These are phyloP conservation scores for Diaporthe aspalathi DNA, from an alignment of 2,329 filamentous ascomycete species.

Conservation along the genomic window DNA sequence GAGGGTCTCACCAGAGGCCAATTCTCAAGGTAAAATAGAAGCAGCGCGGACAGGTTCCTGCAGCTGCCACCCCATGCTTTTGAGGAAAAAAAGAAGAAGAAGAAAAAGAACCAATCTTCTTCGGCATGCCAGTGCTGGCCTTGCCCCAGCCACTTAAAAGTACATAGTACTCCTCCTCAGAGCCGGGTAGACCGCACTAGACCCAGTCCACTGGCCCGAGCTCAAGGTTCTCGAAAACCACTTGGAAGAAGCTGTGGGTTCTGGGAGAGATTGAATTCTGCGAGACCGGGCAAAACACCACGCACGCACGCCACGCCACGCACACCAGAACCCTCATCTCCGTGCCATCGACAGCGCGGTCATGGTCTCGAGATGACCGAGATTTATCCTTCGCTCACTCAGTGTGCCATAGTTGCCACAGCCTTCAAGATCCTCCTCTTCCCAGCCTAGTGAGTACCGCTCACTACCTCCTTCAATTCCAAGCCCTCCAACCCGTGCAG, in stretches of 20 bases:
- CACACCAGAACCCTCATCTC: not conserved
- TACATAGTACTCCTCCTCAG: not conserved
- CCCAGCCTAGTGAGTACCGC: conserved; percentile 84
- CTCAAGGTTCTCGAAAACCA: conserved; percentile 35
- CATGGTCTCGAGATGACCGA: conserved; percentile 72
- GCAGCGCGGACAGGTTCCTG: not conserved
- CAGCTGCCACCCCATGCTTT: not conserved
- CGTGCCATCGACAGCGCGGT: conserved; percentile 11
- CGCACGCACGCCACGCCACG: not conserved
- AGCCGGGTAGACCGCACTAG: not conserved
- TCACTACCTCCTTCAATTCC: not conserved
- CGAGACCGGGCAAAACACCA: conserved; percentile 1
- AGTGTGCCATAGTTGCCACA: conserved; percentile 86
- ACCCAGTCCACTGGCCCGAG: conserved; percentile 29
- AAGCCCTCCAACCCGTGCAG: not conserved
- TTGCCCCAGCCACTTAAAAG: not conserved
- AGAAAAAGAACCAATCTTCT: too few relatives aligned
- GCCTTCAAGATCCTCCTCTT: conserved; percentile 93
- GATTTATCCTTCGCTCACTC: conserved; percentile 85
- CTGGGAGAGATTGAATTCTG: conserved; percentile 11
- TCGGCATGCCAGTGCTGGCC: too few relatives aligned
- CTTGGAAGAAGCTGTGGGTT: conserved; percentile 23
- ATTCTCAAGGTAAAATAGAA: not conserved
- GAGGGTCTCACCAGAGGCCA: not conserved
- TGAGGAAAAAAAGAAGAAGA: too few relatives aligned